Conservation (phyloP, 768 basidiomycete genomes). For the Goffeauzyma gilvescens region DNA sequence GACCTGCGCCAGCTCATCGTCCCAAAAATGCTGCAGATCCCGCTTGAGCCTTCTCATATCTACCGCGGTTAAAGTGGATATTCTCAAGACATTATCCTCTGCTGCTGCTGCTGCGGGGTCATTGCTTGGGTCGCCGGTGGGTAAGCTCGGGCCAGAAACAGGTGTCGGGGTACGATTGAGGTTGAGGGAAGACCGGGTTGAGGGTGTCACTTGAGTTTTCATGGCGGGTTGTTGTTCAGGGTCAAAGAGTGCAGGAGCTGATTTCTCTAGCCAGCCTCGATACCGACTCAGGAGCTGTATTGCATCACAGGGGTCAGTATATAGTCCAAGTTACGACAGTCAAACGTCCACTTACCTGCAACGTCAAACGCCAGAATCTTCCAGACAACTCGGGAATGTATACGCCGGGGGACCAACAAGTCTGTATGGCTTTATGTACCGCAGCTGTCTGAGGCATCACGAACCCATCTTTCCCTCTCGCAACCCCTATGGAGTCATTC, state of each 20-base stretch:
- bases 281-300: conserved; percentile 61
- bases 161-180: conserved; percentile 1
- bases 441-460: conserved; percentile 43
- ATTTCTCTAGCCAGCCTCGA: conserved; percentile 53
- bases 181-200: background rate
- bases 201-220: too few species aligned
- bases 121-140: conserved; percentile 16
- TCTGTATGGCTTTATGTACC: conserved; percentile 51
- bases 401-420: conserved; percentile 73
- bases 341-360: conserved; percentile 46
- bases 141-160: conserved; percentile 4
- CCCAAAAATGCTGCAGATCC: conserved; percentile 46
- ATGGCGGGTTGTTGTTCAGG: too few species aligned
- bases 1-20: conserved; percentile 45
- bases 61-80: conserved; percentile 47
- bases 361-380: conserved; percentile 74
- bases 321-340: too few species aligned
- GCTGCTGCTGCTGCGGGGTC: conserved; percentile 36
- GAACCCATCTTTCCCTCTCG: conserved; percentile 14
- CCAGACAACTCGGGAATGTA: conserved; percentile 63
- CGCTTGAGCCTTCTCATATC: conserved; percentile 47
- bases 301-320: background rate
- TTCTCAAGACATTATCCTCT: conserved; percentile 42
- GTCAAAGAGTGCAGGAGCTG: conserved; percentile 22
- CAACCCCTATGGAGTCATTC: conserved; percentile 33